These are phyloP conservation scores for Tulasnella sp. DNA, from an alignment of 768 basidiomycete species.

Conservation along the genomic window DNA sequence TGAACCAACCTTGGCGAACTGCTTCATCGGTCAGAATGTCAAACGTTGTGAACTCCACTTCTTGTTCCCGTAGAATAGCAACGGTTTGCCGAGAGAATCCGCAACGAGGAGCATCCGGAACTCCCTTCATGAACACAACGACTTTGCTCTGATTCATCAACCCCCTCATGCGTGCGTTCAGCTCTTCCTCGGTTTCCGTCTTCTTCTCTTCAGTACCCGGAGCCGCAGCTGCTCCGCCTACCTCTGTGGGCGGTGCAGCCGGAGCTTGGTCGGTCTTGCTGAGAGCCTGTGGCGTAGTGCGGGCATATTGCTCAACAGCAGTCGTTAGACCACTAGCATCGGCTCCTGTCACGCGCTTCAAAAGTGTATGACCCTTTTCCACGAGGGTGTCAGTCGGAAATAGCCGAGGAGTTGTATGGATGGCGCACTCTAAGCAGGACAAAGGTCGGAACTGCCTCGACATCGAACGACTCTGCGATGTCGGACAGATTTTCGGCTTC, in stretches of 20 bases:
- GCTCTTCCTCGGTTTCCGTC: slow-evolving; percentile 59
- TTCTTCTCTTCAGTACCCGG: slow-evolving; percentile 30
- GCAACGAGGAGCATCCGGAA: slow-evolving; percentile 70
- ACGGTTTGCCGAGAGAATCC: slow-evolving; percentile 81
- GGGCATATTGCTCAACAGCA: slow-evolving; percentile 56
- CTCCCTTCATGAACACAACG: slow-evolving; percentile 90
- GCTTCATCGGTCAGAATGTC: slow-evolving; percentile 80
- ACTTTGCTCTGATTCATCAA: slow-evolving; percentile 78
- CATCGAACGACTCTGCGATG: slow-evolving; percentile 87
- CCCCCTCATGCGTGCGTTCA: slow-evolving; percentile 55
- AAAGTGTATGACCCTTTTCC: slow-evolving; percentile 80
- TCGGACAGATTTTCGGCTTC: slow-evolving; percentile 78
- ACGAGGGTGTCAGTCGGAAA: neutral
- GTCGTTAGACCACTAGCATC: slow-evolving; percentile 63
- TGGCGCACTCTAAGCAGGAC: slow-evolving; percentile 70
- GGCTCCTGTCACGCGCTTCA: slow-evolving; percentile 73
- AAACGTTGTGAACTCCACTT: slow-evolving; percentile 66
- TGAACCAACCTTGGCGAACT: slow-evolving; percentile 62
- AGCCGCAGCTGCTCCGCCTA: slow-evolving; percentile 29
- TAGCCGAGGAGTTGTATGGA: neutral
- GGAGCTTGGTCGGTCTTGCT: slow-evolving; percentile 49
- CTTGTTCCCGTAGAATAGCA: slow-evolving; percentile 57
- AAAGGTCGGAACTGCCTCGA: slow-evolving; percentile 84
- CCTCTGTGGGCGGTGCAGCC: slow-evolving; percentile 35
- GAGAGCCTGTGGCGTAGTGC: slow-evolving; percentile 41